Conservation (phyloP, 2,329 filamentous ascomycete species). For the Talaromyces funiculosus region DNA sequence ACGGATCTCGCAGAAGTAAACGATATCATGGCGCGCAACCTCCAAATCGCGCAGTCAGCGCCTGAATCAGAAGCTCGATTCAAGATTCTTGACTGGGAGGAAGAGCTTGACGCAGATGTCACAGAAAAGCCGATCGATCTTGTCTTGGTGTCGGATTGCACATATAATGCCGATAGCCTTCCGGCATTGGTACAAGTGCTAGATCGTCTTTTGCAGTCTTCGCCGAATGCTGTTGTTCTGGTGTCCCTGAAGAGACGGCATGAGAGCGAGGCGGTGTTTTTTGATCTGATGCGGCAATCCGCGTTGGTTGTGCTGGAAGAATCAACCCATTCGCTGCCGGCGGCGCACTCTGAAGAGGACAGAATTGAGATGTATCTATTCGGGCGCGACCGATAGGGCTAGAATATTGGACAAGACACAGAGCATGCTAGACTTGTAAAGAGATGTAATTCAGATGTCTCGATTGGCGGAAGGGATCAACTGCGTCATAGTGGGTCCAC, state of each 20-base stretch:
- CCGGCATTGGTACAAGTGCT: slow-evolving; percentile 58
- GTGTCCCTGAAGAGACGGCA: slow-evolving; percentile 64
- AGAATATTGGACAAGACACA: too few species aligned
- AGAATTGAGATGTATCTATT: slow-evolving; percentile 13
- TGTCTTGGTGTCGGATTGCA: slow-evolving; percentile 64
- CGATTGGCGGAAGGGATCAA: background rate
- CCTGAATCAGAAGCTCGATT: slow-evolving; percentile 43
- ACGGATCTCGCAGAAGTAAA: slow-evolving; percentile 62
- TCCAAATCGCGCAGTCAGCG: slow-evolving; percentile 40
- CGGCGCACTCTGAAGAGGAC: slow-evolving; percentile 16
- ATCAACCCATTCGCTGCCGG: slow-evolving; percentile 32
- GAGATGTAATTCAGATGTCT: background rate
- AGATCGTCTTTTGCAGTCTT: slow-evolving; percentile 41
- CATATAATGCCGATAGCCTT: slow-evolving; percentile 65
- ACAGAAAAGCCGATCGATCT: slow-evolving; percentile 47
- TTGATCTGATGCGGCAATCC: slow-evolving; percentile 51
- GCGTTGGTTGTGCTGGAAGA: slow-evolving; percentile 31
- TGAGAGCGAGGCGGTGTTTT: slow-evolving; percentile 61
- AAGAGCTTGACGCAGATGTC: slow-evolving; percentile 39
- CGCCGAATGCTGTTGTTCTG: slow-evolving; percentile 48
- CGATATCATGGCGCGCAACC: slow-evolving; percentile 56
- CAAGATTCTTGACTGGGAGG: slow-evolving; percentile 59
- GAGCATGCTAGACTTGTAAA: too few species aligned
- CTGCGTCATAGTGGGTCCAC: background rate
- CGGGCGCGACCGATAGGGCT: too few species aligned